Conservation (phyloP, 2,329 filamentous ascomycete species). For the Aspergillaceae sp. region DNA sequence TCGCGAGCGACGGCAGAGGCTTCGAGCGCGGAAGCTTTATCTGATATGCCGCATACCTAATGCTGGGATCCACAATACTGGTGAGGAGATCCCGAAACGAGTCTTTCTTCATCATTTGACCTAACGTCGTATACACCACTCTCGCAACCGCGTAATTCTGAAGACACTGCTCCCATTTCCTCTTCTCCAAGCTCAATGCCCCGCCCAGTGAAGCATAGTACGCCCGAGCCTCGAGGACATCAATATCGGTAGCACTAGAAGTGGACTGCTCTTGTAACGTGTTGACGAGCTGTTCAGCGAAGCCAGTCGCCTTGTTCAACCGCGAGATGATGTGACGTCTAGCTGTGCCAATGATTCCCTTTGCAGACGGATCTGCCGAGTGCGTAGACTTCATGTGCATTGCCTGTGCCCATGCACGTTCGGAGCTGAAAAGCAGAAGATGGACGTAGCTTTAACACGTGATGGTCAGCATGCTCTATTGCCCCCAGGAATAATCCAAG, state of each 20-base stretch:
- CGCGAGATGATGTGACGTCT: conserved; percentile 84
- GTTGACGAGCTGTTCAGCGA: conserved; percentile 59
- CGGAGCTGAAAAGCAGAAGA: conserved; percentile 74
- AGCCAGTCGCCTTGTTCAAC: conserved; percentile 66
- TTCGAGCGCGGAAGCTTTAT: conserved; percentile 78
- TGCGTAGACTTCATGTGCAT: conserved; percentile 88
- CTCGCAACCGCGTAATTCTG: conserved; percentile 65
- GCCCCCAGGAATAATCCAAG: not conserved
- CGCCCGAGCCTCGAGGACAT: conserved; percentile 76
- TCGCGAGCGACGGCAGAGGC: conserved; percentile 68
- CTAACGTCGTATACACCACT: conserved; percentile 72
- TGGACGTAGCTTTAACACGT: conserved; percentile 54
- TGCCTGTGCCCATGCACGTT: conserved; percentile 89
- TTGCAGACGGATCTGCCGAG: conserved; percentile 61
- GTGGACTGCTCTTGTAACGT: conserved; percentile 54
- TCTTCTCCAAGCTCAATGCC: conserved; percentile 75
- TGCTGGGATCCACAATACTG: conserved; percentile 81
- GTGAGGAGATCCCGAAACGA: conserved; percentile 77
- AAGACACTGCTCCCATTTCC: conserved; percentile 73
- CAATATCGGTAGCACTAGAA: conserved; percentile 59
- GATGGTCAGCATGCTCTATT: conserved; percentile 6
- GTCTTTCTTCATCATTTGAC: conserved; percentile 58
- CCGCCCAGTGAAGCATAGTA: conserved; percentile 72
- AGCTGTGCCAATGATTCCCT: conserved; percentile 68
- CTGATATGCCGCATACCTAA: conserved; percentile 91